Conservation (phyloP, 352 stramenopile genomes). For the Phytophthora europaea region DNA sequence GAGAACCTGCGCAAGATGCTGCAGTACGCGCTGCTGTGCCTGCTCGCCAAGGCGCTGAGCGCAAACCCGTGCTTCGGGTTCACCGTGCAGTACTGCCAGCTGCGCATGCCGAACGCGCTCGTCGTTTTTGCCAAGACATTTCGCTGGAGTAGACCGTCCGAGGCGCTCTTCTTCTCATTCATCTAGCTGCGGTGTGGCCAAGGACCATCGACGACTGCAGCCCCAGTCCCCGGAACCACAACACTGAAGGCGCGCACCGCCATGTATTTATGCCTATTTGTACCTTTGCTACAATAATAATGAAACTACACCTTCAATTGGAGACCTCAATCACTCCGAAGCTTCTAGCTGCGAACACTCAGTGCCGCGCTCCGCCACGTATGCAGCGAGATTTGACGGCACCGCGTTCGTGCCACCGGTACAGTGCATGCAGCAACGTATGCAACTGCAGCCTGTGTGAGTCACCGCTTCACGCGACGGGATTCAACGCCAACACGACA, state of each 20-base stretch:
- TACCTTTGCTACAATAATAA: not conserved
- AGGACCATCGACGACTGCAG: not conserved
- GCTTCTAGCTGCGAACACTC: too few species aligned
- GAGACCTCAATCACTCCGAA: too few species aligned
- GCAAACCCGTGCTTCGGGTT: slow-evolving; percentile 36
- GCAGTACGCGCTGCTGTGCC: slow-evolving; percentile 30
- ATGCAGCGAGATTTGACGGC: too few species aligned
- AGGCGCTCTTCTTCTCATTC: slow-evolving; percentile 40
- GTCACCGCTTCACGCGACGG: too few species aligned
- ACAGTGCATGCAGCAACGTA: too few species aligned
- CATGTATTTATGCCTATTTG: slow-evolving; percentile 2
- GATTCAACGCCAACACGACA: too few species aligned
- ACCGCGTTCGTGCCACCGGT: too few species aligned
- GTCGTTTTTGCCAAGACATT: slow-evolving; percentile 35
- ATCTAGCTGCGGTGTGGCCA: slow-evolving; percentile 10
- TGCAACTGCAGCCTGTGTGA: too few species aligned
- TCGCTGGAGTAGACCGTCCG: slow-evolving; percentile 20
- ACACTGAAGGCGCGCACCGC: not conserved
- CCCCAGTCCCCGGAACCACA: not conserved
- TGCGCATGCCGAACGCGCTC: slow-evolving; percentile 30
- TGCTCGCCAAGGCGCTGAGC: slow-evolving; percentile 27
- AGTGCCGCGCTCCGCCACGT: too few species aligned
- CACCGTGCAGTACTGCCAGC: slow-evolving; percentile 37
- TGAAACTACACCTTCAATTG: not conserved
- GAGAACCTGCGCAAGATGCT: slow-evolving; percentile 38